Conservation (phyloP, 1,139 yeast species). For the Kodamaea plutei region DNA sequence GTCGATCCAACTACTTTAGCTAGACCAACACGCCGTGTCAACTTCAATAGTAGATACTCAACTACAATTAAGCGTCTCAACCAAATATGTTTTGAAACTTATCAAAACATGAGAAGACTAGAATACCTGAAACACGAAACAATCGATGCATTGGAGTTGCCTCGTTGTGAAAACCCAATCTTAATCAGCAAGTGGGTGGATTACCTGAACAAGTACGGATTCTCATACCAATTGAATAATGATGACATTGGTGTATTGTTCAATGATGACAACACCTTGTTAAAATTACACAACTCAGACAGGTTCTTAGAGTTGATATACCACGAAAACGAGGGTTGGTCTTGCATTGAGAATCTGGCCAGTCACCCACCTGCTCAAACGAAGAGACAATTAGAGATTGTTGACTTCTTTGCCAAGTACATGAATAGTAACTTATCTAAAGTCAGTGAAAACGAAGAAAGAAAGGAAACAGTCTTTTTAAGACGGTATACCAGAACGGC, state of each 20-base stretch:
- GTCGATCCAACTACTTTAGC: conserved; percentile 44
- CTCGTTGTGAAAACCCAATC: conserved; percentile 58
- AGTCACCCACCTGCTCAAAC: conserved; percentile 57
- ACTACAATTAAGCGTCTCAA: conserved; percentile 39
- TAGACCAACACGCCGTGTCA: conserved; percentile 36
- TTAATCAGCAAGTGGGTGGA: conserved; percentile 97
- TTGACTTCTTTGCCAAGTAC: conserved; percentile 78
- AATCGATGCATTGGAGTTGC: conserved; percentile 36
- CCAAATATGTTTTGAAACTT: conserved; percentile 38
- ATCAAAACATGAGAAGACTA: conserved; percentile 39
- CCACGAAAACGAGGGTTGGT: conserved; percentile 68
- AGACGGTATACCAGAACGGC: conserved; percentile 78
- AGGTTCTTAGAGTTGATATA: conserved; percentile 60
- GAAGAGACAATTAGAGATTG: conserved; percentile 71
- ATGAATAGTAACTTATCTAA: conserved; percentile 79
- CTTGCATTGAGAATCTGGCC: conserved; percentile 58
- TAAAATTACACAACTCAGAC: conserved; percentile 61
- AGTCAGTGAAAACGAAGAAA: conserved; percentile 58
- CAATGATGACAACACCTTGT: conserved; percentile 76
- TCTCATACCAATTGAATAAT: conserved; percentile 86
- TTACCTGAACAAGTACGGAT: conserved; percentile 92
- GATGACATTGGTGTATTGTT: conserved; percentile 91
- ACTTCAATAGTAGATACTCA: conserved; percentile 39
- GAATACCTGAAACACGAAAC: conserved; percentile 32
- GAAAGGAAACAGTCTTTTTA: conserved; percentile 65